These are phyloP conservation scores for Fusarium secorum DNA, from an alignment of 2,329 filamentous ascomycete species.

Conservation along the genomic window DNA sequence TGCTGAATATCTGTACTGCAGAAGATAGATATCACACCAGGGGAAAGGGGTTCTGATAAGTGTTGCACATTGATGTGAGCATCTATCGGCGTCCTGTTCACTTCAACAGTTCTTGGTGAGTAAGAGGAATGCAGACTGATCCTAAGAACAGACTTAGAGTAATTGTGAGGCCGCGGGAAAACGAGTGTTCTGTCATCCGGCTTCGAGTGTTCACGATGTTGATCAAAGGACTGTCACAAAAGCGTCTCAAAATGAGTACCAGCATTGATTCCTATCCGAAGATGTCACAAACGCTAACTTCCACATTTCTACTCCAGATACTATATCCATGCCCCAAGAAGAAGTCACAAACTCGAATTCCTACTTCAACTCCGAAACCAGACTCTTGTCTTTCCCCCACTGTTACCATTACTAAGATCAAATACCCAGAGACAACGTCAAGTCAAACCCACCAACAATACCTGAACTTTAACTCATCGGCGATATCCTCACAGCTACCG, in stretches of 20 bases:
- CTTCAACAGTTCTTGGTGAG: neutral
- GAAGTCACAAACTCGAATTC: neutral
- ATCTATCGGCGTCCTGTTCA: rapidly evolving
- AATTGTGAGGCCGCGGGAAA: rapidly evolving
- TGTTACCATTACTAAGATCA: neutral
- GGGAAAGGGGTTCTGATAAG: too few species aligned
- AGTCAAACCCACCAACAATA: neutral
- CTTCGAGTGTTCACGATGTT: neutral
- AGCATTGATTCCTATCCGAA: rapidly evolving
- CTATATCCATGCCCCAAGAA: too few species aligned
- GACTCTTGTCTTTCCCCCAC: neutral
- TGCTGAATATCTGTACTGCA: neutral
- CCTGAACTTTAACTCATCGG: rapidly evolving
- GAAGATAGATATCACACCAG: too few species aligned
- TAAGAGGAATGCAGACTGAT: rapidly evolving
- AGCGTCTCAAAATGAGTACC: neutral
- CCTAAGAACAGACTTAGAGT: rapidly evolving
- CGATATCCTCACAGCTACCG: rapidly evolving
- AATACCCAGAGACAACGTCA: neutral
- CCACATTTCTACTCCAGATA: too few species aligned
- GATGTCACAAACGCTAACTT: too few species aligned
- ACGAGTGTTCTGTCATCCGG: neutral
- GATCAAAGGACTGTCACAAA: too few species aligned
- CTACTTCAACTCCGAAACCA: neutral
- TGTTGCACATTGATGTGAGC: neutral